Evolutionary conservation across 2,329 filamentous ascomycete species (phyloP).

Genomic region (Rhinocladiella similis): DNA sequence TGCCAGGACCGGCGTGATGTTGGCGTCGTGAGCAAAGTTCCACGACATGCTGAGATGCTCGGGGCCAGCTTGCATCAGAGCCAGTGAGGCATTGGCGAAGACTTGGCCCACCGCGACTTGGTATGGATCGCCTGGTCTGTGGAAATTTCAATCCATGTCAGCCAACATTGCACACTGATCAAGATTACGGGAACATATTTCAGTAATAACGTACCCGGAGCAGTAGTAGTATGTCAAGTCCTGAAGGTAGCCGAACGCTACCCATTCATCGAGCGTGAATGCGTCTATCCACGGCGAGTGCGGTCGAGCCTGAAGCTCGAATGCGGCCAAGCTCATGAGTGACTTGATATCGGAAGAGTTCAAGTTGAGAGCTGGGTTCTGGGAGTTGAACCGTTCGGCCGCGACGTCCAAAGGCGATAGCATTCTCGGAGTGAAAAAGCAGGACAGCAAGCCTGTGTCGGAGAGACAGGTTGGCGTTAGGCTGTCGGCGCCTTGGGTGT

Average conservation of each 20-base stretch:
- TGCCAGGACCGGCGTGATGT: conserved; percentile 10
- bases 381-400: conserved; percentile 5
- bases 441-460: conserved; percentile 4
- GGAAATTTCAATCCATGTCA: neutral
- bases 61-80: conserved; percentile 3
- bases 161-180: no score
- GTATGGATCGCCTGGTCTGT: conserved; percentile 7
- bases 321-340: conserved; percentile 4
- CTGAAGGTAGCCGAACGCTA: conserved; percentile 10
- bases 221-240: conserved; percentile 10
- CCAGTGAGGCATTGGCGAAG: conserved; percentile 7
- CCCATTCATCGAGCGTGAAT: conserved; percentile 11
- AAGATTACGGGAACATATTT: neutral
- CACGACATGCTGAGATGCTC: conserved; percentile 6
- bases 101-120: conserved; percentile 8
- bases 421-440: conserved; percentile 4
- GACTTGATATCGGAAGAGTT: conserved; percentile 5
- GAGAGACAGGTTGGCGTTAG: conserved; percentile 6
- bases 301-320: conserved; percentile 6
- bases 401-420: conserved; percentile 4
- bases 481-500: conserved; percentile 7
- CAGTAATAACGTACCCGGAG: conserved; percentile 1
- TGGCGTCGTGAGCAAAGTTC: conserved; percentile 11
- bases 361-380: conserved; percentile 8
- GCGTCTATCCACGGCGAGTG: conserved; percentile 7